These are phyloP conservation scores for Leucocoprinus sp. DNA, from an alignment of 768 basidiomycete species.

Conservation along the genomic window DNA sequence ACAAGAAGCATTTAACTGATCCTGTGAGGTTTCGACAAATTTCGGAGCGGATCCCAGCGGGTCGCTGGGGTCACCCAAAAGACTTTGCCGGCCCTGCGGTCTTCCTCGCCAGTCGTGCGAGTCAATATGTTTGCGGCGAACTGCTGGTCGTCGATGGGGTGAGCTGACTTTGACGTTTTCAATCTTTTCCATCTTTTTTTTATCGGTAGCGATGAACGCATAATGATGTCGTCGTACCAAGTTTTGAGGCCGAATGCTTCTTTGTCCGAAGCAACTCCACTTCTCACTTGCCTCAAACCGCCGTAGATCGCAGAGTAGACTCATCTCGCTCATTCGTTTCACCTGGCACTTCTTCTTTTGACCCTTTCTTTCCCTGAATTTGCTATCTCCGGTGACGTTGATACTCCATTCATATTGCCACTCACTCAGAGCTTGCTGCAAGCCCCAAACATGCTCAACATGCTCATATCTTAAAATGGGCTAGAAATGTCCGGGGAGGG, in stretches of 20 bases:
- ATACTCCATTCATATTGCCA: not conserved
- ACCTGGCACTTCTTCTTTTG: not conserved
- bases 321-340: not conserved
- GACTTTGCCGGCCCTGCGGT: conserved; percentile 72
- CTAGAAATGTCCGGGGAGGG: not conserved
- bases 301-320: not conserved
- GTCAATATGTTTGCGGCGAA: conserved; percentile 69
- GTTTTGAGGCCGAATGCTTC: not conserved
- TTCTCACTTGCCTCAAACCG: not conserved
- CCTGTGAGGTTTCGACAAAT: conserved; percentile 64
- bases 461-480: not conserved
- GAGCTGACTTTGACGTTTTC: conserved; percentile 16
- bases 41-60: conserved; percentile 64
- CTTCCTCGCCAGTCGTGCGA: conserved; percentile 61
- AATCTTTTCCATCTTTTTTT: not conserved
- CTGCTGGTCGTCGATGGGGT: conserved; percentile 64
- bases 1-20: conserved; percentile 43
- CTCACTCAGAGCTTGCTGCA: not conserved
- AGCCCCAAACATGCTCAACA: not conserved
- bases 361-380: not conserved
- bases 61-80: conserved; percentile 60
- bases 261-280: not conserved
- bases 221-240: not conserved
- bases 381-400: not conserved
- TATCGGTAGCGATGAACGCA: not conserved